Evolutionary conservation across 805 yeast species (phyloP).

Genomic region (Cyberlindnera xishuangbannaensis): DNA sequence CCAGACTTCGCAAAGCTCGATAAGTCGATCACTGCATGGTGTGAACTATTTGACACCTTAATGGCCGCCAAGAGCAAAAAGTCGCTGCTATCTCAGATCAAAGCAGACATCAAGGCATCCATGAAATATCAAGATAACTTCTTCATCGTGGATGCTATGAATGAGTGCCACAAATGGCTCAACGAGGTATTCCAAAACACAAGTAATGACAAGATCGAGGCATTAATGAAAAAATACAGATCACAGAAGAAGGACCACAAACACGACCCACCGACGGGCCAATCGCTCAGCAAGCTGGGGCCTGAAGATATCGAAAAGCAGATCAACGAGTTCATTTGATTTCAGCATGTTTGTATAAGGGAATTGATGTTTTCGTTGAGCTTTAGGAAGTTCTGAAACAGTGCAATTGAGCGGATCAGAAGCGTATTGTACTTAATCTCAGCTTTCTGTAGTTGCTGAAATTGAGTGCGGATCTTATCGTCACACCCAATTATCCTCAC

Average conservation of each 20-base stretch:
- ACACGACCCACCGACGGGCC: background rate
- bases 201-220: background rate
- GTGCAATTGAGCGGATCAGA: slow-evolving; percentile 17
- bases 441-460: slow-evolving; percentile 6
- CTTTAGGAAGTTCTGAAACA: slow-evolving; percentile 22
- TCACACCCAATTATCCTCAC: background rate
- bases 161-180: background rate
- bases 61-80: background rate
- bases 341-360: slow-evolving; percentile 13
- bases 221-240: background rate
- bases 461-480: background rate
- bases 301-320: background rate
- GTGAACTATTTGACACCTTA: background rate
- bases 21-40: slow-evolving; percentile 1
- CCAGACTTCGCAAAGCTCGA: slow-evolving; percentile 4
- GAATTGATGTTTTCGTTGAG: slow-evolving; percentile 16
- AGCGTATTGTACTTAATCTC: slow-evolving; percentile 20
- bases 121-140: background rate
- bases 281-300: background rate
- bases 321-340: too few species aligned
- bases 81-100: background rate
- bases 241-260: background rate
- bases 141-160: background rate
- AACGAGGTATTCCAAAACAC: background rate
- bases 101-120: background rate